Conservation (phyloP, 352 stramenopile species). For the Phytophthora pluvialis region DNA sequence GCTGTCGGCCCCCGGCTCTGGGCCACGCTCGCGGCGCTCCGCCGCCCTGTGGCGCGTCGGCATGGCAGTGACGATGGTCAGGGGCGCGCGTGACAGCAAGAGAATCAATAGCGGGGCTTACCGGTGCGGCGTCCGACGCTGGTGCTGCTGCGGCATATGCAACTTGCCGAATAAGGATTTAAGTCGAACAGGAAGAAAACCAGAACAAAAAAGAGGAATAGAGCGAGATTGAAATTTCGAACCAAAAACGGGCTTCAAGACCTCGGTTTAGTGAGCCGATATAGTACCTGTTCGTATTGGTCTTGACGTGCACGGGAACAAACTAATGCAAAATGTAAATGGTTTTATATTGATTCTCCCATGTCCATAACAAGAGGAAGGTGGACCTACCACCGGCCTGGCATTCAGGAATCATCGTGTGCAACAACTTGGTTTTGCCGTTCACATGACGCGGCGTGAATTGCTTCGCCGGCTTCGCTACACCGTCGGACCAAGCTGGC, state of each 20-base stretch:
- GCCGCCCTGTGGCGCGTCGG: conserved; percentile 14
- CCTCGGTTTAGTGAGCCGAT: conserved; percentile 5
- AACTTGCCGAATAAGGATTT: conserved; percentile 32
- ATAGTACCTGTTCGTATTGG: conserved; percentile 10
- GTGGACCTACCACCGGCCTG: conserved; percentile 17
- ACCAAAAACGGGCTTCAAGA: conserved; percentile 21
- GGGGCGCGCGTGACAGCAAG: background rate
- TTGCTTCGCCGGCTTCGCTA: background rate
- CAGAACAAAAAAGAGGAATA: conserved; percentile 25
- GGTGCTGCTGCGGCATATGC: conserved; percentile 14
- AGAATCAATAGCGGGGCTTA: conserved; percentile 8
- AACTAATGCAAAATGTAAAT: no score
- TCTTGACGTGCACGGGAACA: no score
- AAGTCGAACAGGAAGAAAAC: conserved; percentile 8
- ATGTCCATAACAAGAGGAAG: background rate
- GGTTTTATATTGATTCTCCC: background rate
- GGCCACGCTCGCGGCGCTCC: conserved; percentile 13
- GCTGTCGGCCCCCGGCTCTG: conserved; percentile 13
- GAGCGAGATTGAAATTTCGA: conserved; percentile 27
- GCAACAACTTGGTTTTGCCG: background rate
- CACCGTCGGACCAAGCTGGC: background rate
- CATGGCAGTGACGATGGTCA: conserved; percentile 6
- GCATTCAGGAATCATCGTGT: conserved; percentile 8
- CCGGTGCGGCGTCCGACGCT: conserved; percentile 19
- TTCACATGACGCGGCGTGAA: background rate